These are phyloP conservation scores for Akebia trifoliata DNA, from an alignment of 164 flowering plant species.

Conservation along the genomic window DNA sequence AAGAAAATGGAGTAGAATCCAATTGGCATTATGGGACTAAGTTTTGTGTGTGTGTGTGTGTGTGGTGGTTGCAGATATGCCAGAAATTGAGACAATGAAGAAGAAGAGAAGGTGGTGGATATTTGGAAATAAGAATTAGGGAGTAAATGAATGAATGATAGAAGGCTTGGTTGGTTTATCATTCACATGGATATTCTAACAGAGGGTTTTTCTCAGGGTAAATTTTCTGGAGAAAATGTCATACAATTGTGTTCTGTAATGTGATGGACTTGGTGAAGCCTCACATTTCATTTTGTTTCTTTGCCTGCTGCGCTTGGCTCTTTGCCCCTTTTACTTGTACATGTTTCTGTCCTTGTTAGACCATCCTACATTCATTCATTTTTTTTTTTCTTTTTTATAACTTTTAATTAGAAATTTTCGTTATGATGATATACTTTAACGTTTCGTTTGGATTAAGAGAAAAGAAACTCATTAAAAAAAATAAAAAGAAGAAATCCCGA, in stretches of 20 bases:
- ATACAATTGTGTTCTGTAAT: constrained; percentile 14
- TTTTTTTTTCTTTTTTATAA: no score
- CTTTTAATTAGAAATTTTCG: no score
- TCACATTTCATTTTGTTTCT: not conserved
- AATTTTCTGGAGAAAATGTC: constrained; percentile 18
- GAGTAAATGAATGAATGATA: constrained; percentile 7
- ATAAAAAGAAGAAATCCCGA: no score
- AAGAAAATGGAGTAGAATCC: no score
- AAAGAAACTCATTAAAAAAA: no score
- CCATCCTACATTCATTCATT: no score
- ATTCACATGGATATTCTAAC: constrained; percentile 8
- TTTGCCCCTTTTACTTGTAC: constrained; percentile 8
- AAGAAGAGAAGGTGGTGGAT: constrained; percentile 56
- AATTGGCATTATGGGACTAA: no score
- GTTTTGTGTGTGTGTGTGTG: not conserved
- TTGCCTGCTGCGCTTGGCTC: not conserved
- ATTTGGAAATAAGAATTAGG: constrained; percentile 40
- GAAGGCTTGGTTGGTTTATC: constrained; percentile 5
- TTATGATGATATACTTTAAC: no score
- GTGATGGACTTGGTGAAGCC: constrained; percentile 11
- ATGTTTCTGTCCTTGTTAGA: not conserved
- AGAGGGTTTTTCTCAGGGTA: constrained; percentile 20
- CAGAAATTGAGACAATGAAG: constrained; percentile 32
- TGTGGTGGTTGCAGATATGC: constrained; percentile 41
- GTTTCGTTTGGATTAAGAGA: no score